Conservation (phyloP, 1,284 basidiomycete genomes). For the Apiotrichum gamsii region DNA sequence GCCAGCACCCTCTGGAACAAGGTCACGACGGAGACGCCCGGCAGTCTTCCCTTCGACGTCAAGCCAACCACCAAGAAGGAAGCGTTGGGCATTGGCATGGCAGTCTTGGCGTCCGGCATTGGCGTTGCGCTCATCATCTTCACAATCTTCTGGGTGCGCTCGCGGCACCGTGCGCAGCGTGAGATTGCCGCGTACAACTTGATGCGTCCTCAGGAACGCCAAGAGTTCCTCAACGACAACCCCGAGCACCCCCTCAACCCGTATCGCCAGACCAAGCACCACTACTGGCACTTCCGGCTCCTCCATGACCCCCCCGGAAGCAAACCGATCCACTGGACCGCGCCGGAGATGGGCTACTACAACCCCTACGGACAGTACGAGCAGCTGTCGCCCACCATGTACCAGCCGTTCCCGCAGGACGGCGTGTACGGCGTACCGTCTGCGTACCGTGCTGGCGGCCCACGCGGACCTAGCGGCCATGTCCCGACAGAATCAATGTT, state of each 20-base stretch:
- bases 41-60: slow-evolving; percentile 25
- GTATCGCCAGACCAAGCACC: background rate
- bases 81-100: slow-evolving; percentile 22
- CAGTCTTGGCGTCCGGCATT: slow-evolving; percentile 8
- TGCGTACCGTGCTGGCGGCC: too few species aligned
- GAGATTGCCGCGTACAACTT: slow-evolving; percentile 30
- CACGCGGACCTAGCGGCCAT: too few species aligned
- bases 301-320: too few species aligned
- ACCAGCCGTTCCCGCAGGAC: too few species aligned
- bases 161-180: background rate
- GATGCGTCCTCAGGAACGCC: slow-evolving; percentile 31
- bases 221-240: slow-evolving; percentile 35
- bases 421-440: too few species aligned
- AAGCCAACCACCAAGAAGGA: slow-evolving; percentile 13
- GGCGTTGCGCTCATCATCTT: slow-evolving; percentile 27
- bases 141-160: slow-evolving; percentile 7
- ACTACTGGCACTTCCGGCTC: background rate
- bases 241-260: slow-evolving; percentile 34
- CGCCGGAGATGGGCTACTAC: too few species aligned
- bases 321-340: too few species aligned
- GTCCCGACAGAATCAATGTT: too few species aligned
- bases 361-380: too few species aligned
- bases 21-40: slow-evolving; percentile 26
- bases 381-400: too few species aligned
- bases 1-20: slow-evolving; percentile 32